Evolutionary conservation across 768 basidiomycete species (phyloP), one percentile per base, ranked within the genome.

Genomic region (Pleurotus citrinopileatus): DNA sequence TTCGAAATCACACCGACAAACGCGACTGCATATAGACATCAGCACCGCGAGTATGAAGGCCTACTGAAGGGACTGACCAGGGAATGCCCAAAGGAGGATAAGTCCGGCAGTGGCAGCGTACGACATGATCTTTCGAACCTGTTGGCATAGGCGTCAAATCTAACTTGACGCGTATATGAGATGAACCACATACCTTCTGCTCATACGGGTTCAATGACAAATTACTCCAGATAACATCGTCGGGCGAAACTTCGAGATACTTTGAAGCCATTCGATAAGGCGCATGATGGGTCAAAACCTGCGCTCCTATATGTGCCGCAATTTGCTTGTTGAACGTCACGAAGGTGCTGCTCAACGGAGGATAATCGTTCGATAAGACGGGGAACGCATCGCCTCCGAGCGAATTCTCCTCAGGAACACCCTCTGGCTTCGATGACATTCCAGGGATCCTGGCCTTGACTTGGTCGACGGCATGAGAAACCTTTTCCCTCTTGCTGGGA

Each of bases 201-300:
- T 95, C 92, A 61, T 97, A 98, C 0, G 93, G 89, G 65, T 95
- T 96, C 73, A 98, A 67, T 26, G 82, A 80, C 7, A 99, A 75
- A 66, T 97, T 98, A 3, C 78, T 70, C 95, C 96, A 98, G 57
- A 98, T 87, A 42, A 99, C 87, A 68, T 97, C 94, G 25, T 80
- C 77, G 0, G 95, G 94, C 0, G 87, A 79, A 50, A 96, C 85
- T 66, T 97, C 95, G 36, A 87, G 78, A 63, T 85, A 89, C 47
- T 84, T 83, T 15, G 36, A 25, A 50, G 72, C 79, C 93, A 98
- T 97, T 13, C 81, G 73, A 61, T 91, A 91, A 22, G 92, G 92
- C 48, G 84, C 82, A 63, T 95, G 86, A 67, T 95, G 90, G 4
- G 82, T 72, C 37, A 95, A 70, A 3, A 76, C 73, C 68, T 94